Evolutionary conservation across 2,329 filamentous ascomycete genomes (phyloP).

Genomic region (Epichloe brachyelytri): DNA sequence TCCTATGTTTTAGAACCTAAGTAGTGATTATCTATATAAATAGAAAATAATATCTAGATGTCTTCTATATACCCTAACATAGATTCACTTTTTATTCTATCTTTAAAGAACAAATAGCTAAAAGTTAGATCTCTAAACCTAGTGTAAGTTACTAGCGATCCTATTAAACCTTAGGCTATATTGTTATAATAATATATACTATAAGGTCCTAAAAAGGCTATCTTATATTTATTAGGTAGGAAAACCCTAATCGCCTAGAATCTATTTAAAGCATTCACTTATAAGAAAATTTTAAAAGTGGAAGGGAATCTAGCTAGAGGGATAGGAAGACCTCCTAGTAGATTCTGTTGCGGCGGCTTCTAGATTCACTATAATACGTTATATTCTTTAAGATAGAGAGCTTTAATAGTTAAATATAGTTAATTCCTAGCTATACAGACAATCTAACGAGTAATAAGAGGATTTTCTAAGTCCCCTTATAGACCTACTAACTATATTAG

Average conservation of each 20-base stretch:
- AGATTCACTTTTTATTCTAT: background rate
- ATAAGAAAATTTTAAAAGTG: too few relatives aligned
- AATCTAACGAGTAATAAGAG: too few relatives aligned
- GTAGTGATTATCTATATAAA: background rate
- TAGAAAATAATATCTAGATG: background rate
- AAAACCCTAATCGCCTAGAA: background rate
- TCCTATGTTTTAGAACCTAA: background rate
- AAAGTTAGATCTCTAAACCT: background rate
- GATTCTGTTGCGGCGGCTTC: too few relatives aligned
- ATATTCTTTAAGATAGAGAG: too few relatives aligned
- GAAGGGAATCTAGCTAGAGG: too few relatives aligned
- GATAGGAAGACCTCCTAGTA: too few relatives aligned
- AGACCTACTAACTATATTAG: too few relatives aligned
- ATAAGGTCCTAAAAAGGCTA: background rate
- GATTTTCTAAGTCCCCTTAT: too few relatives aligned
- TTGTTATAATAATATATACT: background rate
- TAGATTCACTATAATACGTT: too few relatives aligned
- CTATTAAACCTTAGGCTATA: background rate
- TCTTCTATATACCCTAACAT: background rate
- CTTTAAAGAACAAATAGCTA: background rate
- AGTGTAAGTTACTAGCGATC: background rate
- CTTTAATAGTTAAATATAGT: too few relatives aligned
- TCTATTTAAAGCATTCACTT: background rate
- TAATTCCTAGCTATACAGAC: too few relatives aligned
- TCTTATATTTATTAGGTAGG: background rate